Conservation (phyloP, 768 basidiomycete species). For the Mycena galopus region DNA sequence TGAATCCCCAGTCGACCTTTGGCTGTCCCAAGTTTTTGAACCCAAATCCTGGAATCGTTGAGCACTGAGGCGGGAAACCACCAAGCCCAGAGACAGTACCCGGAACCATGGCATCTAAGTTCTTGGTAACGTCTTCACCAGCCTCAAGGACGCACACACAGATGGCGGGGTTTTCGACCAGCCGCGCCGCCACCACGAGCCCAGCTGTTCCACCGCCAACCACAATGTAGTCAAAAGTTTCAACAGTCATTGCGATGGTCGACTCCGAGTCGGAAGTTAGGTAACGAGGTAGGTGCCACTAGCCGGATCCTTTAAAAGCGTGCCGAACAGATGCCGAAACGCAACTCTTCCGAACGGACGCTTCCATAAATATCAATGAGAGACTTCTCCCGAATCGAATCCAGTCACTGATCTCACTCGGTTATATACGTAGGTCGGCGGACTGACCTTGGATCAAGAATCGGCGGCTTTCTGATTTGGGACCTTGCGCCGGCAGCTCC, state of each 20-base stretch:
- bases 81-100: not conserved
- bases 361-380: too few species aligned
- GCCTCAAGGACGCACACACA: conserved; percentile 17
- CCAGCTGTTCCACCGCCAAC: conserved; percentile 8
- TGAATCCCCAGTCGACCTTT: conserved; percentile 11
- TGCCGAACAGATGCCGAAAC: too few species aligned
- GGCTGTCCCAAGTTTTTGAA: conserved; percentile 15
- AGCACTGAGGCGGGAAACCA: not conserved
- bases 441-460: too few species aligned
- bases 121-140: conserved; percentile 4
- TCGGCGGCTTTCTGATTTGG: too few species aligned
- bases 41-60: not conserved
- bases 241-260: not conserved
- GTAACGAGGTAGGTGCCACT: too few species aligned
- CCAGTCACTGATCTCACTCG: too few species aligned
- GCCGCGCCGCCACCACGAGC: not conserved
- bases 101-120: not conserved
- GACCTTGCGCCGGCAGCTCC: too few species aligned
- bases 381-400: too few species aligned
- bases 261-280: too few species aligned
- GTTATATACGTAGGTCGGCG: too few species aligned
- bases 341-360: too few species aligned
- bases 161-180: not conserved
- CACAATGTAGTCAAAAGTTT: conserved; percentile 1
- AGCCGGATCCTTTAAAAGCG: too few species aligned